phyloP scores from a whole-genome alignment of 83 land plant genomes.

The Picea abies region DNA sequence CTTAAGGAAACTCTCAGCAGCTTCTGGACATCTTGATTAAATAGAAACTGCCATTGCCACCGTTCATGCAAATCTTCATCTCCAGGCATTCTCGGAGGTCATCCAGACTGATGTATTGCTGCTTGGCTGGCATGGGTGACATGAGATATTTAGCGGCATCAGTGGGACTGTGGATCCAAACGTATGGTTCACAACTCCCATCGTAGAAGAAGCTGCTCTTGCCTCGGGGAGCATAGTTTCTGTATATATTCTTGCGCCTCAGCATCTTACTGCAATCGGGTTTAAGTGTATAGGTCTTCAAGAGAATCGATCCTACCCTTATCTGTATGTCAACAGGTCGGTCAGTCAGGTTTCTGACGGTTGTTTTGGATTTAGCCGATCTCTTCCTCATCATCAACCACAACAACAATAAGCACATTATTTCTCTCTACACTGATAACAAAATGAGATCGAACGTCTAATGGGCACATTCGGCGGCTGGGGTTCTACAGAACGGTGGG shows the following conservation, averaged over 20 bases:
- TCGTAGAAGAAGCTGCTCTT: constrained; percentile 29
- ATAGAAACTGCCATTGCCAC: constrained; percentile 27
- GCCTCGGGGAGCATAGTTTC: constrained; percentile 27
- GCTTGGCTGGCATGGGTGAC: constrained; percentile 35
- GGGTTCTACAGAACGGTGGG: too few species aligned
- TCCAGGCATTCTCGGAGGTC: constrained; percentile 40
- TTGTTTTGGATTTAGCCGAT: constrained; percentile 7
- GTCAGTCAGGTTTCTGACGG: constrained; percentile 37
- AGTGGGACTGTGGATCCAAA: constrained; percentile 31
- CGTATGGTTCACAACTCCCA: constrained; percentile 47
- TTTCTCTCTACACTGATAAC: too few species aligned
- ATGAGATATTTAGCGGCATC: constrained; percentile 4
- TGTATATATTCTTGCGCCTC: constrained; percentile 41
- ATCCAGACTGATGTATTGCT: constrained; percentile 48
- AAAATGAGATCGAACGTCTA: too few species aligned
- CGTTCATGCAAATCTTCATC: constrained; percentile 40
- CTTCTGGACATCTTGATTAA: constrained; percentile 34
- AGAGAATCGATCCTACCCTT: constrained; percentile 53
- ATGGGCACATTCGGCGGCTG: too few species aligned
- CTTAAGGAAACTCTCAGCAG: too few species aligned
- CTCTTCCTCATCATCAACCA: too few species aligned
- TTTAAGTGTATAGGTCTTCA: constrained; percentile 35
- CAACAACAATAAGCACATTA: too few species aligned
- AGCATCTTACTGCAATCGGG: constrained; percentile 41
- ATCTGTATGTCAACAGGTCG: constrained; percentile 43